Percentiles rank a stretch among this genome's conserved stretches.
Conservation (phyloP, 306 rosid species). For the Ceratonia siliqua region DNA sequence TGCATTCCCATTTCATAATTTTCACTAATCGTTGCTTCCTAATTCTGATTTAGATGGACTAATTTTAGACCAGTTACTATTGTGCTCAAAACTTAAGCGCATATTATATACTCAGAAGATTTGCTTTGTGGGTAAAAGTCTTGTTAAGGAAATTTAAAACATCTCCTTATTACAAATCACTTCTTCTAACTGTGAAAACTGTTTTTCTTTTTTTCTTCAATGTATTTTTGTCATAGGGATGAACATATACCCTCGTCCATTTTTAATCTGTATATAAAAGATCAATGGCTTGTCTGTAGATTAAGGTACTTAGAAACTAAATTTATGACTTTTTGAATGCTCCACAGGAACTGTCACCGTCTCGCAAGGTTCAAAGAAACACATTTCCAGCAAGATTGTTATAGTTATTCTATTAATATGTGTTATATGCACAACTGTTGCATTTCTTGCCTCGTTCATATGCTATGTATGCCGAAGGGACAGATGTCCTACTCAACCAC, state of each 20-base stretch:
- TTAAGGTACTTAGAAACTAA: conserved; percentile 25
- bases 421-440: conserved; percentile 62
- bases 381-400: conserved; percentile 60
- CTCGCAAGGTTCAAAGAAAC: conserved; percentile 56
- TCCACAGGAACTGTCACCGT: conserved; percentile 62
- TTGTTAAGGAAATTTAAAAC: not conserved
- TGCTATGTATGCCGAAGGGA: conserved; percentile 62
- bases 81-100: not conserved
- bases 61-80: not conserved
- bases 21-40: not conserved
- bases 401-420: conserved; percentile 59
- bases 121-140: not conserved
- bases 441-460: conserved; percentile 58
- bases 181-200: conserved; percentile 16
- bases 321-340: conserved; percentile 33
- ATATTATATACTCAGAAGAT: not conserved
- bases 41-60: conserved; percentile 5
- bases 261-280: not conserved
- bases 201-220: not conserved
- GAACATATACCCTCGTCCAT: not conserved
- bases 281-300: not conserved
- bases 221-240: conserved; percentile 3
- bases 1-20: not conserved
- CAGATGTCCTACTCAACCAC: conserved; percentile 46
- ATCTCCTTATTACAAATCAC: not conserved